phyloP scores from a whole-genome alignment of 306 rosid genomes.

The Quercus agrifolia region DNA sequence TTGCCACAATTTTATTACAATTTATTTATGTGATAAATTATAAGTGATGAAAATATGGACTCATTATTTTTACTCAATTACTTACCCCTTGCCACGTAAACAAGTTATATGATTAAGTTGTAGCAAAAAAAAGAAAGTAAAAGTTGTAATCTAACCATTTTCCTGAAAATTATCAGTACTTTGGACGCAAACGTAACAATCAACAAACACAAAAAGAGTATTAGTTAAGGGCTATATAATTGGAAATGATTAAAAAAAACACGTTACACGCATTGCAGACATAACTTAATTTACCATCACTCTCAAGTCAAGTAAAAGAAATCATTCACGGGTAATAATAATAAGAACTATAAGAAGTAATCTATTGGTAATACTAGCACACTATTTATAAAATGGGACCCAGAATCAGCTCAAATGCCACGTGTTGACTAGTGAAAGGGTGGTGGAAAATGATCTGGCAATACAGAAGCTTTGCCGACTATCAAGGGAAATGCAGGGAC shows the following conservation, averaged over 20 bases:
- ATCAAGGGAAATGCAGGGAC: neutral
- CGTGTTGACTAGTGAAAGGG: neutral
- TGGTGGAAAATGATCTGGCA: neutral
- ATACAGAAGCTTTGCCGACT: neutral
- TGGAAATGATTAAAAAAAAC: neutral
- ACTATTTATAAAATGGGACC: neutral
- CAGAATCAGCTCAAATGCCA: neutral
- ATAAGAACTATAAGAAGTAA: too few species aligned
- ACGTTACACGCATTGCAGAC: neutral
- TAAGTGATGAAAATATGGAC: fast-evolving
- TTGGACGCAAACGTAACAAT: too few species aligned
- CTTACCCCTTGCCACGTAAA: fast-evolving
- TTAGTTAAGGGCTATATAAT: neutral
- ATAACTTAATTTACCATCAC: neutral
- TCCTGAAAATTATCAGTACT: too few species aligned
- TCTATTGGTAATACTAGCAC: neutral
- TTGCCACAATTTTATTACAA: too few species aligned
- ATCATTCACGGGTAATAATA: neutral
- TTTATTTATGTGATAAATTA: fast-evolving
- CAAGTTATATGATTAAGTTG: fast-evolving
- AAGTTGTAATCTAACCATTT: too few species aligned
- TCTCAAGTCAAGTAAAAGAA: neutral
- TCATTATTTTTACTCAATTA: fast-evolving
- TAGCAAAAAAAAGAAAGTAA: too few species aligned
- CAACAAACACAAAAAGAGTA: too few species aligned